phyloP scores from a whole-genome alignment of 805 yeast species.

The Teunomyces pallodes region DNA sequence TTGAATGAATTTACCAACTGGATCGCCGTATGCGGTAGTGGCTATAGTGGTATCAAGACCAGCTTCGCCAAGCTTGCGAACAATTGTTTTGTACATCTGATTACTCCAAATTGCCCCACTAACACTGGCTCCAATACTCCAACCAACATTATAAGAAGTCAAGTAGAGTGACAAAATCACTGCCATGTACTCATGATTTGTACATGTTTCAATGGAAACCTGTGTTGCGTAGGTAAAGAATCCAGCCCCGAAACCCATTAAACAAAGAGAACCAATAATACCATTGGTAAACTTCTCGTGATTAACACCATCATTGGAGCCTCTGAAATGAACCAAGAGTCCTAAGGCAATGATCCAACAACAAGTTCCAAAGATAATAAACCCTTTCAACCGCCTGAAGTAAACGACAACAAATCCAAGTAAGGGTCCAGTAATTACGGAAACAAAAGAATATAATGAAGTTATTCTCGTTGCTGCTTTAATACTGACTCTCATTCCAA shows the following conservation, averaged over 20 bases:
- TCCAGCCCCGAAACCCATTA: conserved; percentile 76
- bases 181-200: conserved; percentile 65
- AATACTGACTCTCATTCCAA: conserved; percentile 57
- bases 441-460: conserved; percentile 61
- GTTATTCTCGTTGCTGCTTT: conserved; percentile 65
- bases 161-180: conserved; percentile 55
- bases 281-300: conserved; percentile 39
- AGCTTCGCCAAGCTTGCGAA: conserved; percentile 23
- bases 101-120: conserved; percentile 75
- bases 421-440: conserved; percentile 57
- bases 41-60: conserved; percentile 41
- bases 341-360: conserved; percentile 65
- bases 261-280: conserved; percentile 60
- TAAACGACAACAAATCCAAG: conserved; percentile 52
- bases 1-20: conserved; percentile 45
- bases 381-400: conserved; percentile 54
- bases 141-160: conserved; percentile 59
- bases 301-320: conserved; percentile 39
- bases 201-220: conserved; percentile 56
- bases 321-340: conserved; percentile 54
- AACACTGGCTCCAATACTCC: conserved; percentile 60
- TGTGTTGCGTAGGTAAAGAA: conserved; percentile 66
- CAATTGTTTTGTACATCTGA: conserved; percentile 45
- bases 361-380: conserved; percentile 55
- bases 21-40: conserved; percentile 49